These are phyloP conservation scores for Pyrrhoderma noxium DNA, from an alignment of 1,284 basidiomycete species.

Conservation along the genomic window DNA sequence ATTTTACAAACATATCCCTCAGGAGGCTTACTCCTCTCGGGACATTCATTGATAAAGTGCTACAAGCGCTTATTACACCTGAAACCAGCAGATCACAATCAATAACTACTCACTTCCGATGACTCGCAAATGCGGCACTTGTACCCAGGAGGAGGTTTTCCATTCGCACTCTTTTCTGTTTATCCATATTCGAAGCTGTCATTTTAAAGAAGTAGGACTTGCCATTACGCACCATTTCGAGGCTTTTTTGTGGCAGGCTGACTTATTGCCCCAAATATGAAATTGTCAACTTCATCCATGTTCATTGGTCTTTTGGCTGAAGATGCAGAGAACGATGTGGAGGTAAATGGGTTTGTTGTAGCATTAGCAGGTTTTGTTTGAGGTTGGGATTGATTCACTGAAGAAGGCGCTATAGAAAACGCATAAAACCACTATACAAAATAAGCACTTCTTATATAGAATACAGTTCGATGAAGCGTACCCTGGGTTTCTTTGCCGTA, in stretches of 20 bases:
- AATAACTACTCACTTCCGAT: conserved; percentile 43
- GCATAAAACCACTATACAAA: conserved; percentile 1
- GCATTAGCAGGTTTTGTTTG: conserved; percentile 53
- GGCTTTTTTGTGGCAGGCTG: conserved; percentile 40
- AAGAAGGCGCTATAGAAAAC: background rate
- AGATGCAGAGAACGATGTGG: conserved; percentile 26
- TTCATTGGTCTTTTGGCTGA: conserved; percentile 48
- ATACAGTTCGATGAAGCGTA: conserved; percentile 30
- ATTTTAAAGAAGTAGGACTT: background rate
- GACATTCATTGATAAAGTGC: conserved; percentile 75
- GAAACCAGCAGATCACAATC: no score
- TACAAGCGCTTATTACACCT: conserved; percentile 25
- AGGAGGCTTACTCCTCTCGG: conserved; percentile 65
- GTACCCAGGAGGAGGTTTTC: conserved; percentile 63
- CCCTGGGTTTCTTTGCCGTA: conserved; percentile 74
- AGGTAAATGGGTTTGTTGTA: conserved; percentile 68
- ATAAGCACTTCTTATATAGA: background rate
- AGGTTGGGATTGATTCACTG: background rate
- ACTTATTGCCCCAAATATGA: conserved; percentile 56
- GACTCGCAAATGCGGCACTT: conserved; percentile 73
- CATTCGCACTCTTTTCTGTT: conserved; percentile 35
- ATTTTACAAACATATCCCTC: conserved; percentile 83
- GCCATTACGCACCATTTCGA: conserved; percentile 44
- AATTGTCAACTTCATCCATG: conserved; percentile 46
- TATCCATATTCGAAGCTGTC: conserved; percentile 3